Evolutionary conservation across 2,329 filamentous ascomycete genomes (phyloP).

Genomic region (Fusarium avenaceum): DNA sequence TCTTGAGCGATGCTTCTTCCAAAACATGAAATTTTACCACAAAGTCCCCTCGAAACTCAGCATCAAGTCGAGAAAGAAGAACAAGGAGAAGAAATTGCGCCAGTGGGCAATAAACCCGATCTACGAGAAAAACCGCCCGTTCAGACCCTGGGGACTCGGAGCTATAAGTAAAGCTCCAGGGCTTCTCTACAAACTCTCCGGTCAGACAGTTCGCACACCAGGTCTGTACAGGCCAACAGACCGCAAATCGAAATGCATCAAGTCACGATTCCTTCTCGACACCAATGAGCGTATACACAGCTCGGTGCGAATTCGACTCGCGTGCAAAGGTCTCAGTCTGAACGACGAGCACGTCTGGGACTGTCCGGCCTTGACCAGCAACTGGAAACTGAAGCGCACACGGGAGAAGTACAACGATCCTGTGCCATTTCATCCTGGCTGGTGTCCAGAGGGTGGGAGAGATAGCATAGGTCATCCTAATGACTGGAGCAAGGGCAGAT

Average conservation of each 20-base stretch:
- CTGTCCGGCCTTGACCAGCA: conserved; percentile 59
- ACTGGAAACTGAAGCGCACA: conserved; percentile 60
- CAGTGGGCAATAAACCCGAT: conserved; percentile 65
- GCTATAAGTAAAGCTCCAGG: conserved; percentile 57
- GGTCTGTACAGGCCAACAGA: conserved; percentile 63
- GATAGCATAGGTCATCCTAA: conserved; percentile 43
- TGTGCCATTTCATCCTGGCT: conserved; percentile 51
- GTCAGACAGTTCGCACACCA: conserved; percentile 60
- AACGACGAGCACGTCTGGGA: conserved; percentile 64
- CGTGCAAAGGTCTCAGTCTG: conserved; percentile 63
- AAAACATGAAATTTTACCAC: conserved; percentile 53
- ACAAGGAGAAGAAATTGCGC: conserved; percentile 20
- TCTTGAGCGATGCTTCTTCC: conserved; percentile 58
- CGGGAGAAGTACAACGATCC: conserved; percentile 53
- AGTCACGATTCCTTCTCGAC: conserved; percentile 59
- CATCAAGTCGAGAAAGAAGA: conserved; percentile 34
- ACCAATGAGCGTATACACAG: conserved; percentile 70
- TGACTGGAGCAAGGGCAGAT: conserved; percentile 55
- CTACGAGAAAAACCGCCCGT: conserved; percentile 61
- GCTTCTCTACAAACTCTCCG: conserved; percentile 60
- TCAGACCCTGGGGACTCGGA: conserved; percentile 64
- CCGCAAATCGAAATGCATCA: conserved; percentile 55
- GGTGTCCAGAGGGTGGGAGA: conserved; percentile 50
- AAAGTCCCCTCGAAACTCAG: conserved; percentile 25
- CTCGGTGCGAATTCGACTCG: conserved; percentile 66